Base-by-base conservation (phyloP, 768 basidiomycete genomes). In the Tylopilus vinaceipallidus region DNA sequence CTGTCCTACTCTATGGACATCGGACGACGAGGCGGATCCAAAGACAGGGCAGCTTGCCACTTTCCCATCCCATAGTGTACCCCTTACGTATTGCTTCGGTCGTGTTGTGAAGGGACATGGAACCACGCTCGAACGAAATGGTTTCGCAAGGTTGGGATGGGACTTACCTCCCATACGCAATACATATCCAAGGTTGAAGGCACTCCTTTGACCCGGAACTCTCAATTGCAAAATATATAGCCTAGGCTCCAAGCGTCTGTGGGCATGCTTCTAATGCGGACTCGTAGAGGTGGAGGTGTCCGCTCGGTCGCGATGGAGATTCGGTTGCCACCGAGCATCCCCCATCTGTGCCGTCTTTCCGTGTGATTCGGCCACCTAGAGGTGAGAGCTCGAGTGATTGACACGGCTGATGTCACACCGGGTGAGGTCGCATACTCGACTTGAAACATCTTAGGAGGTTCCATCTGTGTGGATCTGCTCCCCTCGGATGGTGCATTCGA, bases 301-400 rank as follows among this genome's bases (percentile, higher is more conserved):
- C 78, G 79, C 45, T 87, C 85, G 1, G 65, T 91, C 38, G 77
- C 88, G 16, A 82, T 91, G 57, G 87, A 88, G 60, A 81, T 88
- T 45, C 71, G 84, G 29, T 90, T 86, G 60, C 83, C 83, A 8
- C 74, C 80, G 1, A 73, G 71, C 16, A 88, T 81, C 62, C 87
- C 87, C 0, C 76, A 81, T 56, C 80, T 9, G 88, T 86, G 1
- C 88, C 88, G 0, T 88, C 86, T 71, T 87, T 89, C 68, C 78
- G 87, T 48, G 81, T 88, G 27, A 75, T 90, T 20, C 82, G 81
- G 22, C 88, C 88, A 0, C 77, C 87, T 78, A 32, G 75, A 81
- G 38, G 64, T 70, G 27, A 20, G 40, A 39, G n/a, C 16, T 46
- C 14, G 20, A 20, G 13, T 41, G 33, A 20, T 23, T 14, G 3